Evolutionary conservation across 73 alveolate genomes (phyloP), one percentile per base, ranked within the genome.

Genomic region (Symbiodinium natans): DNA sequence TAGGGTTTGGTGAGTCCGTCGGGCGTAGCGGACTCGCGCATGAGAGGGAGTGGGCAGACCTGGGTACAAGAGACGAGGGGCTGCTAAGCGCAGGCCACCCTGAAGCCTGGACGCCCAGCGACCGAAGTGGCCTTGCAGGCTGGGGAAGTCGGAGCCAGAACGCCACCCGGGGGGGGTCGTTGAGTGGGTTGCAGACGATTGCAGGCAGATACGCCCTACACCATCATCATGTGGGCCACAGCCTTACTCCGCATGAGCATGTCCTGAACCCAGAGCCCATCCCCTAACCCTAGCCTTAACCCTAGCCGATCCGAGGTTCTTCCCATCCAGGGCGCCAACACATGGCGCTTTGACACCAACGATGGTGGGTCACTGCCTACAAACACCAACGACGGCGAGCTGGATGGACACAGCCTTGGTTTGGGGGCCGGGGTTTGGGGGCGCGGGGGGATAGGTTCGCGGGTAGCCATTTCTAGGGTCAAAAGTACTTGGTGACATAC

Each of bases 341-440:
- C 95, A 10, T 88, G 95, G 95, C 95, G 95, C 54, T 88, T 88
- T 27, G 95, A 88, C 73, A 88, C 95, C 86, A 63, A 74, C 95
- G 95, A 88, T 41, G 95, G 95, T 38, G 95, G 95, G 15, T 25
- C 74, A 3, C 80, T 88, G 74, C 95, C 95, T 42, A 88, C 95
- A 34, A 88, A 88, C 95, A 88, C 95, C 86, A 88, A 88, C 86
- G 95, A 88, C 31, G 95, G 95, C 41, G 85, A 63, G 41, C 46
- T 88, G 40, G 41, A 87, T 34, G 93, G 93, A 34, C 84, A 19
- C 39, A 15, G 84, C 41, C 84, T 74, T n/a, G 75, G 17, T 56
- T 56, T 56, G 17, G 75, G 27, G 27, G 17, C 31, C 17, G 0
- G 75, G 1, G 17, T 56, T 56, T 21, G 17, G 75, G 17, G 17